Base-by-base conservation (phyloP, 805 yeast genomes). In the Blastobotrys chiropterorum region DNA sequence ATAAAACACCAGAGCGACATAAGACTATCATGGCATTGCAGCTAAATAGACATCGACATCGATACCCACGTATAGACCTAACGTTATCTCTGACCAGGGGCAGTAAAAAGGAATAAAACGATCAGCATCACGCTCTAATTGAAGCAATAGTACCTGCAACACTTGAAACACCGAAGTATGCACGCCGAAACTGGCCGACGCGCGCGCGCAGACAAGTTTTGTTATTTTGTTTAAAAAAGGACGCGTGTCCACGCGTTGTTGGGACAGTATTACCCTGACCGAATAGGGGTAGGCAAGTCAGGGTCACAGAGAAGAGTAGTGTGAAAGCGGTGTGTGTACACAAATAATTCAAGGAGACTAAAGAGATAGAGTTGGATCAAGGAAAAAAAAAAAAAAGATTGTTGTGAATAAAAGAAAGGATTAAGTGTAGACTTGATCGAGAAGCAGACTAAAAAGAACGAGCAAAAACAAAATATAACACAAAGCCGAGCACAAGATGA, bases 401-500 rank as follows among this genome's bases (percentile, higher is more conserved):
- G 8, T 26, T 6, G 34, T 5, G 34, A 26, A 26, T 11, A 26
- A 5, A 11, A 26, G 34, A 11, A 26, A 26, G 42, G 38, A 15
- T 38, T 46, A 19, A n/a, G 47, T 44, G 47, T 44, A 21, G 38
- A 44, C 34, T 20, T 21, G 46, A 44, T 6, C 31, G 31, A 44
- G 38, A n/a, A 39, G 43, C 43, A 19, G 34, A 39, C 26, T 40
- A 13, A 15, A 8, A 38, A 47, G 17, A 26, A 39, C 20, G 7
- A 21, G 51, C 17, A 48, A 42, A 13, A 15, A 39, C 49, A 26
- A 22, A 15, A 31, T 17, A 21, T 22, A 22, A 7, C 50, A 40
- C 34, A 30, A 17, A 39, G n/a, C 38, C 6, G 38, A 34, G 34
- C 14, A 38, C 8, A 49, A 19, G 41, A 67, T 65, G 69, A 67